Conservation (phyloP, 495 filamentous ascomycete species). For the Talaromyces adpressus region DNA sequence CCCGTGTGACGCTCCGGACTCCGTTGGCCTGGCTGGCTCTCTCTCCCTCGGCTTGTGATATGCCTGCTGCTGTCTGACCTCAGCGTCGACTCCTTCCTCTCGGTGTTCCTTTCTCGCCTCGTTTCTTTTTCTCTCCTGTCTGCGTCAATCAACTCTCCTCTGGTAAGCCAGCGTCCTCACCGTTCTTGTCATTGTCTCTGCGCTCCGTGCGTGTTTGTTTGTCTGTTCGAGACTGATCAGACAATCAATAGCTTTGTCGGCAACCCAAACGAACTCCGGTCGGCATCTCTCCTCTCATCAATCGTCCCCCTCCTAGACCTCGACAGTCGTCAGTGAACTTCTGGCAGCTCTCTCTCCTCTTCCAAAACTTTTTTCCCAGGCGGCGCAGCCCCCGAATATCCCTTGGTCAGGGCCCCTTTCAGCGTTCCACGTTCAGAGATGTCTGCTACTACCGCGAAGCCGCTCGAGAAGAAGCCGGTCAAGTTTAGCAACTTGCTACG, state of each 20-base stretch:
- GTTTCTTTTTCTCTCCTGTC: neutral
- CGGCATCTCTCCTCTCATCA: neutral
- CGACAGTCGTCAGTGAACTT: neutral
- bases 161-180: neutral
- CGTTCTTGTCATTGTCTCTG: neutral
- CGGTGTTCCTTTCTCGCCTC: slow-evolving; percentile 3
- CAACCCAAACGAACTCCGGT: neutral
- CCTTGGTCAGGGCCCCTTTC: slow-evolving; percentile 88
- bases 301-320: neutral
- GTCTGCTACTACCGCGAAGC: slow-evolving; percentile 43
- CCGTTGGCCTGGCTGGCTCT: neutral
- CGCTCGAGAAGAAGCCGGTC: slow-evolving; percentile 96
- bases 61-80: neutral
- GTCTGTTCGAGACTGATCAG: neutral
- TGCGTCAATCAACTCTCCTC: neutral
- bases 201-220: neutral
- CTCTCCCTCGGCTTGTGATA: slow-evolving; percentile 8
- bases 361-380: neutral
- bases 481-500: slow-evolving; percentile 97
- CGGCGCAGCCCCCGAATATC: slow-evolving; percentile 30
- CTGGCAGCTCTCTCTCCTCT: neutral
- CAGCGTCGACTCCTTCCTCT: slow-evolving; percentile 8
- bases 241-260: neutral
- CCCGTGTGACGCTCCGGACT: neutral
- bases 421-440: slow-evolving; percentile 38